phyloP scores from a whole-genome alignment of 495 filamentous ascomycete species.

The Glarea lozoyensis region DNA sequence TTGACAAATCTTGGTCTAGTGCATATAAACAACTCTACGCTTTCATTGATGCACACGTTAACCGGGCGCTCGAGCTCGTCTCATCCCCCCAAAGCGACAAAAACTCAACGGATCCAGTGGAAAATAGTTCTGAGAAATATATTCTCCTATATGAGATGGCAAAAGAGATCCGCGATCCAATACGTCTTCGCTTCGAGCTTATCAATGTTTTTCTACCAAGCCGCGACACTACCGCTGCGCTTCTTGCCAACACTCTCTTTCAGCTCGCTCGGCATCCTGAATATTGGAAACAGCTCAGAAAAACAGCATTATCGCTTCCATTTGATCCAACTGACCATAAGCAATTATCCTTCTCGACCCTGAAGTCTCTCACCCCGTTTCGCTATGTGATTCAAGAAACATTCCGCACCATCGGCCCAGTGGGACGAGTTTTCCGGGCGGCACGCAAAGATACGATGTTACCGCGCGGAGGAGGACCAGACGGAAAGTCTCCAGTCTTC shows the following conservation, averaged over 20 bases:
- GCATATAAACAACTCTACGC: neutral
- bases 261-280: conserved; percentile 14
- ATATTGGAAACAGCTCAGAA: conserved; percentile 1
- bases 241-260: conserved; percentile 15
- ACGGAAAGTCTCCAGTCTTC: conserved; percentile 36
- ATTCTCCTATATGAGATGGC: conserved; percentile 9
- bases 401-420: conserved; percentile 42
- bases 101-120: neutral
- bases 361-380: conserved; percentile 31
- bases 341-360: conserved; percentile 19
- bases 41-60: neutral
- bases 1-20: neutral
- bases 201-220: conserved; percentile 40
- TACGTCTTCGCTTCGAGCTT: conserved; percentile 22
- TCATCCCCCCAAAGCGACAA: no score
- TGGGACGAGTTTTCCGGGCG: conserved; percentile 33
- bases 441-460: conserved; percentile 33
- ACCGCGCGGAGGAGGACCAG: conserved; percentile 40
- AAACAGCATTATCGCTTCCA: no score
- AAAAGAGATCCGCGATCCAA: conserved; percentile 9
- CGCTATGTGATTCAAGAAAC: conserved; percentile 45
- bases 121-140: neutral
- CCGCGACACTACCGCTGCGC: conserved; percentile 21
- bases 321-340: conserved; percentile 1
- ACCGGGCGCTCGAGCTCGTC: neutral